These are phyloP conservation scores for Camellia oleifera DNA, from an alignment of 179 eudicot species.

Conservation along the genomic window DNA sequence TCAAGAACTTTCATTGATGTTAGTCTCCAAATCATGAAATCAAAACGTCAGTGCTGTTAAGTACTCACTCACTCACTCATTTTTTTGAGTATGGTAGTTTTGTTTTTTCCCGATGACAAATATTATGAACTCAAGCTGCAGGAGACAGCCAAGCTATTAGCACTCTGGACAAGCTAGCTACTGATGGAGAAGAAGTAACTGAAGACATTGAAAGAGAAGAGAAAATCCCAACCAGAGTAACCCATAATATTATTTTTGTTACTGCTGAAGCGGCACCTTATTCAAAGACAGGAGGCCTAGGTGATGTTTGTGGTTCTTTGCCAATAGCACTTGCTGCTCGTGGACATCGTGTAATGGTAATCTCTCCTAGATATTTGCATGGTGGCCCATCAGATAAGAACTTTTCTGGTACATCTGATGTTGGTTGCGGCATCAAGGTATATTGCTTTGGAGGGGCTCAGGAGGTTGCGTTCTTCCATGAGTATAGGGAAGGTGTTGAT, in stretches of 20 bases:
- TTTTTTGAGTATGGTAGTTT: background rate
- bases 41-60: background rate
- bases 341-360: slow-evolving; percentile 98
- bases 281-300: slow-evolving; percentile 97
- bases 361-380: slow-evolving; percentile 81
- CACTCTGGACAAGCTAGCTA: slow-evolving; percentile 29
- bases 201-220: slow-evolving; percentile 42
- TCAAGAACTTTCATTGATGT: background rate
- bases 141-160: slow-evolving; percentile 35
- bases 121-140: slow-evolving; percentile 24
- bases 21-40: background rate
- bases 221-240: slow-evolving; percentile 32
- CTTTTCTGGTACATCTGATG: slow-evolving; percentile 56
- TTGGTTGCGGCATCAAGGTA: slow-evolving; percentile 50
- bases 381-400: slow-evolving; percentile 73
- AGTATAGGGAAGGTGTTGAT: slow-evolving; percentile 92
- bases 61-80: background rate
- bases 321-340: slow-evolving; percentile 86
- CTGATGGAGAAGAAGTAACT: slow-evolving; percentile 24
- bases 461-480: slow-evolving; percentile 85
- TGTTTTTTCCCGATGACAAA: slow-evolving; percentile 3
- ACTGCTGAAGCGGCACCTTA: slow-evolving; percentile 94
- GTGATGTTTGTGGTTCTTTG: slow-evolving; percentile 98
- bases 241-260: slow-evolving; percentile 59
- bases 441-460: slow-evolving; percentile 83